A percentile compares a stretch with the other conserved stretches of the same genome.
These are phyloP conservation scores for Colletotrichum somersetense DNA, from an alignment of 2,329 filamentous ascomycete genomes.

Conservation along the genomic window DNA sequence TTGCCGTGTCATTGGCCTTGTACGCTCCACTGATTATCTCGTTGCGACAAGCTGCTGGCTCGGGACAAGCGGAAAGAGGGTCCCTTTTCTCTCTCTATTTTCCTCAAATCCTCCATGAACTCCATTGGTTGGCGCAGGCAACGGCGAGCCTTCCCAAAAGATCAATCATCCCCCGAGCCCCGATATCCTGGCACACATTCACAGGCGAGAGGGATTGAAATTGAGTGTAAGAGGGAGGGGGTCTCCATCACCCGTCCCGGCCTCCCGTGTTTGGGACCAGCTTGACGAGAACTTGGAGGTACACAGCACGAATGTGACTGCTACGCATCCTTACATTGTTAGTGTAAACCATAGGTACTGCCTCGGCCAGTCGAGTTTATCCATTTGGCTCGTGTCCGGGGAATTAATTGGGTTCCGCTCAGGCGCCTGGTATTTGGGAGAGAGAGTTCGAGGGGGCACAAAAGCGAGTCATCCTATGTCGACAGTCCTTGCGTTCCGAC, in stretches of 20 bases:
- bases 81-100: neutral
- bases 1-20: slow-evolving; percentile 25
- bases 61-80: slow-evolving; percentile 12
- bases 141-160: slow-evolving; percentile 37
- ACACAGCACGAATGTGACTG: neutral
- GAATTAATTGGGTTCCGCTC: slow-evolving; percentile 11
- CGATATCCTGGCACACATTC: slow-evolving; percentile 17
- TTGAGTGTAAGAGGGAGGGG: slow-evolving; percentile 6
- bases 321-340: neutral
- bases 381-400: neutral
- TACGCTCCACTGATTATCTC: slow-evolving; percentile 33
- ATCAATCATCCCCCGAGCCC: slow-evolving; percentile 19
- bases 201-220: slow-evolving; percentile 24
- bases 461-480: slow-evolving; percentile 12
- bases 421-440: slow-evolving; percentile 8
- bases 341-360: neutral
- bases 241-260: slow-evolving; percentile 29
- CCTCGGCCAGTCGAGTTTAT: slow-evolving; percentile 11
- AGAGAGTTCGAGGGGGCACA: neutral
- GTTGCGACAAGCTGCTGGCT: slow-evolving; percentile 34
- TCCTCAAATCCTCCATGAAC: neutral
- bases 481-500: slow-evolving; percentile 11
- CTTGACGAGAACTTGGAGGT: slow-evolving; percentile 22
- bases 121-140: slow-evolving; percentile 38
- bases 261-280: slow-evolving; percentile 29